A percentile compares a stretch with the other conserved stretches of the same genome.
These are phyloP conservation scores for Trichoderma lentiforme DNA, from an alignment of 2,329 filamentous ascomycete genomes.

Conservation along the genomic window DNA sequence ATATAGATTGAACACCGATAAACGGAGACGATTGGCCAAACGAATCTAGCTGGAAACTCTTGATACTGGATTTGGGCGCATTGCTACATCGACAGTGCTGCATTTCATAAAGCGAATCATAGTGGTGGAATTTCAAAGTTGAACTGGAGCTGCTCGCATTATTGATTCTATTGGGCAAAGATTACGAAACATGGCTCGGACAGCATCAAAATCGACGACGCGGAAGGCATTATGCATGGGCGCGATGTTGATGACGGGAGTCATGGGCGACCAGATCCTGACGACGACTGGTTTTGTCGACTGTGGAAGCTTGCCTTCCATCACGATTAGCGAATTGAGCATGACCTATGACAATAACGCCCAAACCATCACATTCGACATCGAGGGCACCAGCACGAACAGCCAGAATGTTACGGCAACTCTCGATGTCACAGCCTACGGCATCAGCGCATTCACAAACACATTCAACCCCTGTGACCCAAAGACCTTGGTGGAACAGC, in stretches of 20 bases:
- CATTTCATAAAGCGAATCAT: neutral
- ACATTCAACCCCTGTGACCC: conserved; percentile 78
- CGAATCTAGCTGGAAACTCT: conserved; percentile 1
- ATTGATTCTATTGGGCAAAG: conserved; percentile 18
- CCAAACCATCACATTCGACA: conserved; percentile 73
- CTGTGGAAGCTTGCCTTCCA: conserved; percentile 53
- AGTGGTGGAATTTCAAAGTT: conserved; percentile 3
- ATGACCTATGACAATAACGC: conserved; percentile 75
- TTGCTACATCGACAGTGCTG: neutral
- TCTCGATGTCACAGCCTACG: conserved; percentile 79
- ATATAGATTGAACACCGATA: conserved; percentile 2
- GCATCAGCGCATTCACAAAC: conserved; percentile 73
- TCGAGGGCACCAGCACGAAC: conserved; percentile 70
- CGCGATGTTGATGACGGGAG: conserved; percentile 42
- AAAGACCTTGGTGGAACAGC: conserved; percentile 61
- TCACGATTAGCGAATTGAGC: conserved; percentile 71
- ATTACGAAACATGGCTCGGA: conserved; percentile 33
- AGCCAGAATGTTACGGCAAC: conserved; percentile 76
- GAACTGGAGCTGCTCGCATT: conserved; percentile 21
- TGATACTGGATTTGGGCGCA: neutral
- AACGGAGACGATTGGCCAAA: conserved; percentile 3
- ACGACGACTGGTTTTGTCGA: conserved; percentile 76
- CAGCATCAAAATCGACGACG: conserved; percentile 29
- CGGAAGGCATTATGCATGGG: conserved; percentile 35
- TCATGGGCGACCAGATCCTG: conserved; percentile 67